These are phyloP conservation scores for Aspergillus sp. DNA, from an alignment of 2,329 filamentous ascomycete species.

Conservation along the genomic window DNA sequence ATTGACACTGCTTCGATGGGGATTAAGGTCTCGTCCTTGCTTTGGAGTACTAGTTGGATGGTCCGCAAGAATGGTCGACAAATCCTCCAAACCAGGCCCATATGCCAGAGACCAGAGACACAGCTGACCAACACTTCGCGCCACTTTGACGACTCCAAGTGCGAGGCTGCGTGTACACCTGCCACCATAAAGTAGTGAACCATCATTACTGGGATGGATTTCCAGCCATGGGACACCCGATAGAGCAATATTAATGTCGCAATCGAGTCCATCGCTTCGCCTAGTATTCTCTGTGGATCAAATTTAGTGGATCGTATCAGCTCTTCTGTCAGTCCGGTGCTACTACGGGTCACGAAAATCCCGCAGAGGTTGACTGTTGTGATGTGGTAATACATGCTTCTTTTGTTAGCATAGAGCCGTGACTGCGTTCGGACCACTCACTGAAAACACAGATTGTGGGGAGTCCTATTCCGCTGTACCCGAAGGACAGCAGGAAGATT, in stretches of 20 bases:
- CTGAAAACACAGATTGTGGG: constrained; percentile 6
- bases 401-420: background rate
- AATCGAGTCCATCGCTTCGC: constrained; percentile 1
- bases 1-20: background rate
- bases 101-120: constrained; percentile 6
- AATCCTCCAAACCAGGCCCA: constrained; percentile 1
- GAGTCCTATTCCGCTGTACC: background rate
- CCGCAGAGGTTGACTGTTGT: constrained; percentile 4
- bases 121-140: constrained; percentile 7
- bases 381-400: constrained; percentile 7
- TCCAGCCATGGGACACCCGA: constrained; percentile 4
- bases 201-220: constrained; percentile 1
- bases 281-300: background rate
- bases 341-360: background rate
- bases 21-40: background rate
- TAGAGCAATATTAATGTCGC: constrained; percentile 4
- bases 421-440: background rate
- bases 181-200: constrained; percentile 3
- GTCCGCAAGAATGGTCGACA: constrained; percentile 3
- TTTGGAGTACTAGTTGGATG: background rate
- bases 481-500: background rate
- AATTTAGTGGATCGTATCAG: background rate
- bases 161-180: background rate
- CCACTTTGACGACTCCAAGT: constrained; percentile 7
- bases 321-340: background rate